These are phyloP conservation scores for Leptographium procerum DNA, from an alignment of 2,329 filamentous ascomycete species.

Conservation along the genomic window DNA sequence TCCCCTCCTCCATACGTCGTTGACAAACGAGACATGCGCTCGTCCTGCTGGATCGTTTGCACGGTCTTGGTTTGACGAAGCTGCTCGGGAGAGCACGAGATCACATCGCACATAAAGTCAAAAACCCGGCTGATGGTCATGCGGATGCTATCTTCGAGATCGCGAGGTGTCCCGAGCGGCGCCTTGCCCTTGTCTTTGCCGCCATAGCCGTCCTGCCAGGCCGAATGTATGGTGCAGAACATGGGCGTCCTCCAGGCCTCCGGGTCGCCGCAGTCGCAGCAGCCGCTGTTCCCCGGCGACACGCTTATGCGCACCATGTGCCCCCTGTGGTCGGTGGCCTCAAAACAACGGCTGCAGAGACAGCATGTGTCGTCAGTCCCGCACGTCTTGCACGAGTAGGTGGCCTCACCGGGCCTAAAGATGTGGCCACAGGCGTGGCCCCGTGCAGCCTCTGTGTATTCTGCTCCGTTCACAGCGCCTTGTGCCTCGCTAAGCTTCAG, in stretches of 20 bases:
- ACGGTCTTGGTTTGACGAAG: constrained; percentile 74
- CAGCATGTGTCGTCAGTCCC: constrained; percentile 92
- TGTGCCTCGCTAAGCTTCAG: constrained; percentile 82
- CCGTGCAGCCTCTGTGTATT: constrained; percentile 83
- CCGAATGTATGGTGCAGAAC: constrained; percentile 86
- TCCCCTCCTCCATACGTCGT: constrained; percentile 64
- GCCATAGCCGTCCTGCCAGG: constrained; percentile 25
- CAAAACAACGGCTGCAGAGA: constrained; percentile 86
- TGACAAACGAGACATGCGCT: constrained; percentile 64
- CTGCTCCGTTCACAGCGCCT: constrained; percentile 83
- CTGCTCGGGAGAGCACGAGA: constrained; percentile 95
- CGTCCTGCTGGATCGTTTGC: constrained; percentile 71
- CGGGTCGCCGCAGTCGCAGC: constrained; percentile 92
- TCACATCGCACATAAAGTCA: constrained; percentile 95
- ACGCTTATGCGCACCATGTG: constrained; percentile 75
- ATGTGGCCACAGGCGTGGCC: constrained; percentile 96
- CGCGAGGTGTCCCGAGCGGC: constrained; percentile 53
- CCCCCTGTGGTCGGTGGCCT: constrained; percentile 85
- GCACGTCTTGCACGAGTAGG: constrained; percentile 89
- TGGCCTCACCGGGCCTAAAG: constrained; percentile 86
- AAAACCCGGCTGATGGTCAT: constrained; percentile 78
- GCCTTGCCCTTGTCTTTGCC: constrained; percentile 51
- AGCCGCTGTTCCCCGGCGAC: constrained; percentile 16
- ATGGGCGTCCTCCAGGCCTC: constrained; percentile 88
- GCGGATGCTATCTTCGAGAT: constrained; percentile 65